These are phyloP conservation scores for Lobosporangium transversale DNA, from an alignment of 192 early-diverging fungal species.

Conservation along the genomic window DNA sequence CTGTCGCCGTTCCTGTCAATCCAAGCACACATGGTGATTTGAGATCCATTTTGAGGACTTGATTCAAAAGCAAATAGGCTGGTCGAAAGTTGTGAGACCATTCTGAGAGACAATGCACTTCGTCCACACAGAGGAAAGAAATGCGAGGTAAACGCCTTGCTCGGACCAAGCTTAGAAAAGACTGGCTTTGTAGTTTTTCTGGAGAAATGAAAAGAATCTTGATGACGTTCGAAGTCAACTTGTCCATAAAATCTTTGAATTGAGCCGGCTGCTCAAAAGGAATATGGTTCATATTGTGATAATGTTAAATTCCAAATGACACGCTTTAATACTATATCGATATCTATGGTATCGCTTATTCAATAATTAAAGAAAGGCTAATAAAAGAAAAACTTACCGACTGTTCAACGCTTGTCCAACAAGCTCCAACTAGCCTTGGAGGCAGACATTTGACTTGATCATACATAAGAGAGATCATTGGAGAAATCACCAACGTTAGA, in stretches of 20 bases:
- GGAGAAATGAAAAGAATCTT: conserved; percentile 82
- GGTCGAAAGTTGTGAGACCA: conserved; percentile 90
- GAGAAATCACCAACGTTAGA: conserved; percentile 80
- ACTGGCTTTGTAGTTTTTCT: conserved; percentile 72
- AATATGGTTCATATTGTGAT: not conserved
- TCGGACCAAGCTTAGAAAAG: conserved; percentile 65
- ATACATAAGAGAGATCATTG: conserved; percentile 85
- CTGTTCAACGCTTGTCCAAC: conserved; percentile 65
- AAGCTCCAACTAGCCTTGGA: conserved; percentile 64
- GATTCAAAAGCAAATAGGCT: conserved; percentile 69
- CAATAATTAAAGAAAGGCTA: no score
- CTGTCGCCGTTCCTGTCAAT: conserved; percentile 80
- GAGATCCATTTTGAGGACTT: conserved; percentile 59
- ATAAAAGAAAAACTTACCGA: no score
- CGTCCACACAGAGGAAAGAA: conserved; percentile 77
- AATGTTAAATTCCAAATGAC: not conserved
- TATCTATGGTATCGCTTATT: no score
- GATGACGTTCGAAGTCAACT: conserved; percentile 56
- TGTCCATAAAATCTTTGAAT: conserved; percentile 52
- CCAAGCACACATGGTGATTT: conserved; percentile 66
- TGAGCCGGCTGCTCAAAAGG: conserved; percentile 31
- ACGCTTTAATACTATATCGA: no score
- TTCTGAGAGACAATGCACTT: conserved; percentile 85
- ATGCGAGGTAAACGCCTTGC: conserved; percentile 62
- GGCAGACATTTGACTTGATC: conserved; percentile 82